phyloP scores from a whole-genome alignment of 768 basidiomycete genomes.

The Hysterangium stoloniferum region DNA sequence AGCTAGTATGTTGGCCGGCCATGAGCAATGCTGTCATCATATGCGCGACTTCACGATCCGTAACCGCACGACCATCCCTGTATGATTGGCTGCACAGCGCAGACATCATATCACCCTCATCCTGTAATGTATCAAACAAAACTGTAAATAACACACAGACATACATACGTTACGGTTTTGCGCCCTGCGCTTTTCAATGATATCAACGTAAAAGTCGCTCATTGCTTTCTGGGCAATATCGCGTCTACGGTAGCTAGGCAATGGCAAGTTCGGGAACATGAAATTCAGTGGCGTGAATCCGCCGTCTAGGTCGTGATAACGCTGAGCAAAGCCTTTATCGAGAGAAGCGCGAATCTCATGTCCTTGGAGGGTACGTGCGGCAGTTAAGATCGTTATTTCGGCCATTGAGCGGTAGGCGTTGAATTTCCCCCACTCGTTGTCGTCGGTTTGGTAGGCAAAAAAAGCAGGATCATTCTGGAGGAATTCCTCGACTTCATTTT shows the following conservation, averaged over 20 bases:
- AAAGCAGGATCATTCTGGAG: constrained; percentile 60
- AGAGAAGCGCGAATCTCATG: constrained; percentile 73
- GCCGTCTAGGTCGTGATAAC: constrained; percentile 86
- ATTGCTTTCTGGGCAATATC: constrained; percentile 90
- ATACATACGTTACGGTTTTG: constrained; percentile 32
- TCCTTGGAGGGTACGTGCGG: constrained; percentile 89
- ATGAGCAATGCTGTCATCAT: constrained; percentile 98
- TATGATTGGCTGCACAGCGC: constrained; percentile 80
- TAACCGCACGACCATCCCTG: constrained; percentile 66
- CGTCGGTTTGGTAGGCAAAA: constrained; percentile 49
- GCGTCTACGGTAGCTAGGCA: constrained; percentile 82
- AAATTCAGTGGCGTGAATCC: constrained; percentile 96
- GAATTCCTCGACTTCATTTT: constrained; percentile 67
- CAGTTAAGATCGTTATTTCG: constrained; percentile 93
- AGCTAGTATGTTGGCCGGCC: constrained; percentile 99
- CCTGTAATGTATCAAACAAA: constrained; percentile 27
- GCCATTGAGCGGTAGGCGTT: constrained; percentile 65
- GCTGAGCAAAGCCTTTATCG: constrained; percentile 76
- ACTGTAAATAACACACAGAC: background rate
- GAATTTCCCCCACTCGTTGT: constrained; percentile 74
- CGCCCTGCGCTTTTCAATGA: constrained; percentile 66
- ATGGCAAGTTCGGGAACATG: constrained; percentile 87
- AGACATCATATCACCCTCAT: constrained; percentile 88
- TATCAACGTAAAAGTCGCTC: constrained; percentile 86
- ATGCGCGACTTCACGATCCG: constrained; percentile 91